Evolutionary conservation across 2,329 filamentous ascomycete species (phyloP), one percentile per base, ranked within the genome.

Genomic region (Hypoxylon sp.): DNA sequence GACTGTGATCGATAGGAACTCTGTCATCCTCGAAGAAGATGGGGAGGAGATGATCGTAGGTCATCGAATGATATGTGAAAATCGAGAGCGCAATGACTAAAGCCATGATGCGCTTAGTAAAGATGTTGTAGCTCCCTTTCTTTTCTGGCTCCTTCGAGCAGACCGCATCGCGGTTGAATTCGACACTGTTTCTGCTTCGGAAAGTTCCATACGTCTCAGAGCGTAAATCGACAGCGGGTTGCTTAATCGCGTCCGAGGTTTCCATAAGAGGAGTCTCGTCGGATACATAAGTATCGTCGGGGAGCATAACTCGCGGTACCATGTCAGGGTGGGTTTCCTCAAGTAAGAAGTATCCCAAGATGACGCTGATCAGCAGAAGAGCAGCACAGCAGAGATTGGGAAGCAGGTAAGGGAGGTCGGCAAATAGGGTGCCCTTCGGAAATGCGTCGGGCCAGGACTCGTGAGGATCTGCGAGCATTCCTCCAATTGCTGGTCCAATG

Each of bases 31-130:
- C 94, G 56, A 97, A 89, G 81, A 97, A 98, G 66, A 98, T 97
- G 6, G 94, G 94, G 59, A 97, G 85, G 0, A 98, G 86, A 77
- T 97, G 93, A 76, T 98, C 95, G 80, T 93, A 98, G 0, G 92
- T 94, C 94, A 98, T 98, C 39, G 92, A 93, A 80, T 98, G 94
- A 78, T 97, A 97, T 3, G 93, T 96, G 82, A 97, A 97, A 70
- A 98, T 93, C 48, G 92, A 93, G 52, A 98, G 82, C 1, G 94
- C 91, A n/a, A 93, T 76, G 42, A 96, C 89, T 58, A 97, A 87
- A 79, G 92, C 90, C 72, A 92, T 83, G 67, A 97, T 90, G 44
- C 87, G 87, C 79, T 84, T 84, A 78, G 82, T 84, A 79, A 86
- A 88, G 67, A 87, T 83, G 73, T 76, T 83, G 62, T 70, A 70